Conservation (phyloP, 768 basidiomycete genomes). For the Lactarius sp. region DNA sequence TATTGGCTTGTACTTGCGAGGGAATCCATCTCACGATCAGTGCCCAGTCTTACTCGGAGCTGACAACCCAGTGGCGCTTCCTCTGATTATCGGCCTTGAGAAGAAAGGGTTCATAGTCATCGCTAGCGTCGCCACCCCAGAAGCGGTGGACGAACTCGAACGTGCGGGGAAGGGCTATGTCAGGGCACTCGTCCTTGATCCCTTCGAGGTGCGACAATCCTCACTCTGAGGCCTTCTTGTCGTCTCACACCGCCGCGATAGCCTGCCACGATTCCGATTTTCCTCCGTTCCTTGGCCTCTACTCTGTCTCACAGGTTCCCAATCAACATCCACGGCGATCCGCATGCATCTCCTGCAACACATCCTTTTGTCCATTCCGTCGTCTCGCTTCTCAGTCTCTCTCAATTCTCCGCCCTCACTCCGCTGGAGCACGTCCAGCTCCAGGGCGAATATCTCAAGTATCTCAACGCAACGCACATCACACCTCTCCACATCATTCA, state of each 20-base stretch:
- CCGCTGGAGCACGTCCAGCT: slow-evolving; percentile 71
- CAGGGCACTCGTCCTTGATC: slow-evolving; percentile 76
- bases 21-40: slow-evolving; percentile 12
- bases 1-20: slow-evolving; percentile 16
- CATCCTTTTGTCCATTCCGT: slow-evolving; percentile 73
- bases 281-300: slow-evolving; percentile 76
- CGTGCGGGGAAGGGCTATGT: slow-evolving; percentile 66
- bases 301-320: slow-evolving; percentile 82
- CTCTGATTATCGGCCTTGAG: slow-evolving; percentile 70
- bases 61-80: slow-evolving; percentile 65
- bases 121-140: slow-evolving; percentile 65
- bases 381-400: slow-evolving; percentile 67
- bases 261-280: slow-evolving; percentile 68
- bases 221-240: neutral
- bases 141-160: slow-evolving; percentile 63
- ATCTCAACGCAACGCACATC: slow-evolving; percentile 69
- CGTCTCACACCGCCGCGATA: slow-evolving; percentile 30
- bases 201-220: slow-evolving; percentile 52
- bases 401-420: slow-evolving; percentile 38
- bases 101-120: slow-evolving; percentile 79
- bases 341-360: slow-evolving; percentile 59
- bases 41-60: slow-evolving; percentile 72
- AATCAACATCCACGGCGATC: slow-evolving; percentile 72
- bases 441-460: slow-evolving; percentile 57
- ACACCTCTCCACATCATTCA: slow-evolving; percentile 75